Conservation (phyloP, 129 eudicot species). For the Solidago caesia region DNA sequence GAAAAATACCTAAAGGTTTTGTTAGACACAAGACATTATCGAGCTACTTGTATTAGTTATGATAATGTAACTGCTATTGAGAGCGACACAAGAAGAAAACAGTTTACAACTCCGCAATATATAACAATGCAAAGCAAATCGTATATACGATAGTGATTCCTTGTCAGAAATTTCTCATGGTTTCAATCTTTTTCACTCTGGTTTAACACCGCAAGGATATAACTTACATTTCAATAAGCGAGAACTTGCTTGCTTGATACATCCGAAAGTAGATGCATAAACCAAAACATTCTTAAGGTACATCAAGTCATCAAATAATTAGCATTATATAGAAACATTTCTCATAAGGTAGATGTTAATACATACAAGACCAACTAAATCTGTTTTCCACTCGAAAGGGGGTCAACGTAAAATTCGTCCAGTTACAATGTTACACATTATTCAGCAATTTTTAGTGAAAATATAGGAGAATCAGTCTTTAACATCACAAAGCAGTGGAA, state of each 20-base stretch:
- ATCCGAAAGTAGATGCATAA: not conserved
- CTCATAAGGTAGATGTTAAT: not conserved
- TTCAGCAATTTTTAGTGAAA: slow-evolving; percentile 23
- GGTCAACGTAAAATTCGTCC: not conserved
- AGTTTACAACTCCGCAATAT: no score
- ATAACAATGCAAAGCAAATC: no score
- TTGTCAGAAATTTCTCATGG: no score
- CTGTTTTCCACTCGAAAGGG: not conserved
- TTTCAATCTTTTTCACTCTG: no score
- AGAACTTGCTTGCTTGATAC: not conserved
- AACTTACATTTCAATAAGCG: not conserved
- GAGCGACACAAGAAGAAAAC: no score
- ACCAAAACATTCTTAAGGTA: not conserved
- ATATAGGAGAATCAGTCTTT: slow-evolving; percentile 26
- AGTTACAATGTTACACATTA: slow-evolving; percentile 17
- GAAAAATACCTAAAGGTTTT: no score
- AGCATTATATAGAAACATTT: not conserved
- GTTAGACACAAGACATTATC: no score
- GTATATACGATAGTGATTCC: no score
- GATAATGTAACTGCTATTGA: no score
- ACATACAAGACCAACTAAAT: not conserved
- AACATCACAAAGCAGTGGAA: slow-evolving; percentile 30
- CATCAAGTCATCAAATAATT: not conserved
- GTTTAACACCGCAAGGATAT: no score
- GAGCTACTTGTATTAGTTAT: no score